Evolutionary conservation across 495 filamentous ascomycete genomes (phyloP), one percentile per base, ranked within the genome.

Genomic region (Tuber melanosporum): DNA sequence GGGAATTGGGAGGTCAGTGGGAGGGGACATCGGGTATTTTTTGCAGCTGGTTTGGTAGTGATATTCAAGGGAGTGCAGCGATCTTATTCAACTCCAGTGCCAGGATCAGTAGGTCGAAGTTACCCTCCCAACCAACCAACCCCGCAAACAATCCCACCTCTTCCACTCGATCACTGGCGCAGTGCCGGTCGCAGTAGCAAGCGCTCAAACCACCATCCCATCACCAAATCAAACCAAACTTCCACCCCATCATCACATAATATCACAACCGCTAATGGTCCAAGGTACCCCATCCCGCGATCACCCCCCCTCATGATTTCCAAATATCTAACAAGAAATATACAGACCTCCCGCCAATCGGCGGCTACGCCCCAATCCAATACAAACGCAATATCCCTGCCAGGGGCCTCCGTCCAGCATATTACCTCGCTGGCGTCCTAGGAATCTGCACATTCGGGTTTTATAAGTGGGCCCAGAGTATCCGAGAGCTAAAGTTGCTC

Each of bases 361-460:
- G 95, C 87, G 95, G 95, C 88, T 99, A 99, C 85, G 92, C 89
- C 82, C 92, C 94, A 80, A 91, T 99, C 73, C 95, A 98, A 86
- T 99, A 97, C 88, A 97, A 97, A 91, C 93, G 95, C 84, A 98
- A 98, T 86, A 85, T 99, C 82, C 96, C 95, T 75, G 91, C 91
- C 75, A 91, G 93, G 77, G 95, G 96, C 77, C 97, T 98, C 90
- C 90, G 91, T 72, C 95, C 95, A 12, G 84, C 87, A 32, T 87
- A 89, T 77, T 91, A 97, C 84, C 89, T 98, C 82, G 78, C 91
- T 80, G 92, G 87, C 70, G 89, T 93, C 85, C 91, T 89, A 80
- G 84, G 86, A 43, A 86, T 97, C 81, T 94, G 95, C 91, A 88
- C 88, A 73, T 98, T 92, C 83, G 95, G 95, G 20, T 95, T 93